Percentiles rank a stretch among this genome's conserved stretches.
These are phyloP conservation scores for Chenopodium album DNA, from an alignment of 148 eudicot species.

Conservation along the genomic window DNA sequence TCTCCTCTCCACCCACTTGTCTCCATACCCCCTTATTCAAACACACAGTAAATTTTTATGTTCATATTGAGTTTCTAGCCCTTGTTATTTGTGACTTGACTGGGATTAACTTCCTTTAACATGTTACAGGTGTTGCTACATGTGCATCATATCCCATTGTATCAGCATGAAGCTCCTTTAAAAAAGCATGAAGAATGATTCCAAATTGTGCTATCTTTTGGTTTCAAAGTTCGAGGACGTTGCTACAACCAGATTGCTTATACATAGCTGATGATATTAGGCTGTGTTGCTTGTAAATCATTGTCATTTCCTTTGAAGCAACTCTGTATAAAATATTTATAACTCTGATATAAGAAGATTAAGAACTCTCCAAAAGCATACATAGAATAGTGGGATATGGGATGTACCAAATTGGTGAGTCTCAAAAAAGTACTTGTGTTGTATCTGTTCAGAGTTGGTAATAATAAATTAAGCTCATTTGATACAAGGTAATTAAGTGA, in stretches of 20 bases:
- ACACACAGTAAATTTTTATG: background rate
- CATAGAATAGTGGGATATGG: constrained; percentile 2
- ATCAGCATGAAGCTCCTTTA: constrained; percentile 34
- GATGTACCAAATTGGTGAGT: background rate
- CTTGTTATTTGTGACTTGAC: background rate
- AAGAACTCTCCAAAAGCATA: background rate
- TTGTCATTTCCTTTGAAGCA: background rate
- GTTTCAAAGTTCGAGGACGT: constrained; percentile 2
- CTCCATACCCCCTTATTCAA: background rate
- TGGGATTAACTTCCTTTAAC: background rate
- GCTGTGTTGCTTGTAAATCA: background rate
- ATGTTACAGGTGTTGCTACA: constrained; percentile 81
- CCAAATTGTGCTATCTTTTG: background rate
- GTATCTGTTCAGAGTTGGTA: background rate
- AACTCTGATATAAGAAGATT: background rate
- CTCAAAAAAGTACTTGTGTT: background rate
- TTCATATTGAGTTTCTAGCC: background rate
- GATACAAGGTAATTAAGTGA: background rate
- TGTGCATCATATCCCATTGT: constrained; percentile 90
- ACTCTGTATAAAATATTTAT: background rate
- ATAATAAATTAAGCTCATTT: background rate
- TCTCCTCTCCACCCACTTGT: background rate
- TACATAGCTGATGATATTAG: background rate
- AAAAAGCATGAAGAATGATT: background rate
- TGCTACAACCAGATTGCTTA: constrained; percentile 7